Evolutionary conservation across 1,284 basidiomycete species (phyloP).

Genomic region (Tylopilus sp.): DNA sequence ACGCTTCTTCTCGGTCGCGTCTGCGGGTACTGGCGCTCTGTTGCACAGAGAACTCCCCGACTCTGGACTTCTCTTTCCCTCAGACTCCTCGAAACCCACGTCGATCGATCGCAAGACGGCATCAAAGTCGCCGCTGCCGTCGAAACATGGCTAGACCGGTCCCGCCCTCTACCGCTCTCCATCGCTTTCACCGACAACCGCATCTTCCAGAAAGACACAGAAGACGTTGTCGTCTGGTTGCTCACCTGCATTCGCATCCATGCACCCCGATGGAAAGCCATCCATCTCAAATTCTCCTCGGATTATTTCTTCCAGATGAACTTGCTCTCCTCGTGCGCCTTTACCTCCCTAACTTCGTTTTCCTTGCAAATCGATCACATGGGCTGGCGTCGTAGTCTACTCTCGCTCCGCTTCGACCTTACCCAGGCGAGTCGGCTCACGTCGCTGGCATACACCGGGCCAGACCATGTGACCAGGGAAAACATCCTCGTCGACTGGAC

Average conservation of each 20-base stretch:
- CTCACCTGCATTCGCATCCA: constrained; percentile 20
- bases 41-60: constrained; percentile 12
- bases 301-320: constrained; percentile 24
- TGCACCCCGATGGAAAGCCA: constrained; percentile 24
- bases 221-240: constrained; percentile 19
- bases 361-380: constrained; percentile 29
- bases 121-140: constrained; percentile 14
- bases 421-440: constrained; percentile 16
- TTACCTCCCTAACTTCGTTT: constrained; percentile 24
- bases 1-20: constrained; percentile 25
- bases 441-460: constrained; percentile 27
- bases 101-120: constrained; percentile 24
- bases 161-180: constrained; percentile 23
- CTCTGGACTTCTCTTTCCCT: constrained; percentile 27
- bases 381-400: constrained; percentile 26
- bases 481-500: constrained; percentile 24
- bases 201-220: constrained; percentile 26
- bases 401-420: constrained; percentile 25
- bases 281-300: constrained; percentile 28
- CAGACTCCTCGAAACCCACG: constrained; percentile 21
- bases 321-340: constrained; percentile 21
- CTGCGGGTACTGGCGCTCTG: constrained; percentile 24
- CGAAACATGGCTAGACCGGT: constrained; percentile 24
- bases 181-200: constrained; percentile 27
- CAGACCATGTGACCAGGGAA: constrained; percentile 22